These are phyloP conservation scores for Diaporthe nobilis DNA, from an alignment of 2,329 filamentous ascomycete genomes.

Conservation along the genomic window DNA sequence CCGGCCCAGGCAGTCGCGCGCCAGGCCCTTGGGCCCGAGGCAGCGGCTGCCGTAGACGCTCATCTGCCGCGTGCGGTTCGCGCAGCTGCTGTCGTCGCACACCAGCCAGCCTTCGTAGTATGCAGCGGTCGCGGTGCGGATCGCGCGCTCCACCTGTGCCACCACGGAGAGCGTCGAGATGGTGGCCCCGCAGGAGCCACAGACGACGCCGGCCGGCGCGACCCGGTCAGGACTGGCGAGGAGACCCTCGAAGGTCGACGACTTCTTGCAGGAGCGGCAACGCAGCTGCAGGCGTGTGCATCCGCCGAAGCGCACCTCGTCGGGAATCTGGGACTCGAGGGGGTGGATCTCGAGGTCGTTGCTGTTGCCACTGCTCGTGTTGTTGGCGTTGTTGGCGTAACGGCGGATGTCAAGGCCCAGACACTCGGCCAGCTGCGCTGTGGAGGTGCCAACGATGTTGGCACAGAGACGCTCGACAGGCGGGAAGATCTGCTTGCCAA, in stretches of 20 bases:
- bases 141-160: slow-evolving; percentile 88
- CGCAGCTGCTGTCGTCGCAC: slow-evolving; percentile 91
- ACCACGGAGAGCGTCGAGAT: slow-evolving; percentile 82
- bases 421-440: slow-evolving; percentile 90
- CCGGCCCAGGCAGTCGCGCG: slow-evolving; percentile 84
- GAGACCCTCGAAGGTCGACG: slow-evolving; percentile 83
- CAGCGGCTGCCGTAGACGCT: slow-evolving; percentile 93
- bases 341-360: slow-evolving; percentile 85
- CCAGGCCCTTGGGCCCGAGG: slow-evolving; percentile 87
- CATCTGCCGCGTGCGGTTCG: slow-evolving; percentile 89
- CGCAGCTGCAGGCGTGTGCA: slow-evolving; percentile 82
- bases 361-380: slow-evolving; percentile 62
- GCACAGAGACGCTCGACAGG: slow-evolving; percentile 98
- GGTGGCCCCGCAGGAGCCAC: slow-evolving; percentile 75
- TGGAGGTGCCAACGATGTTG: slow-evolving; percentile 93
- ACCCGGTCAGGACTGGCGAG: slow-evolving; percentile 70
- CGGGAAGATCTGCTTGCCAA: slow-evolving; percentile 98
- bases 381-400: slow-evolving; percentile 70
- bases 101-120: slow-evolving; percentile 96
- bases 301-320: slow-evolving; percentile 88
- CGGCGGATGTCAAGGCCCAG: slow-evolving; percentile 91
- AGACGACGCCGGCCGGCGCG: slow-evolving; percentile 81
- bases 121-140: slow-evolving; percentile 81
- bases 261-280: slow-evolving; percentile 84
- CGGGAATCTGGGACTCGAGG: slow-evolving; percentile 93